Evolutionary conservation across 208 protist genomes (phyloP).

Genomic region (Leishmania mexicana): DNA sequence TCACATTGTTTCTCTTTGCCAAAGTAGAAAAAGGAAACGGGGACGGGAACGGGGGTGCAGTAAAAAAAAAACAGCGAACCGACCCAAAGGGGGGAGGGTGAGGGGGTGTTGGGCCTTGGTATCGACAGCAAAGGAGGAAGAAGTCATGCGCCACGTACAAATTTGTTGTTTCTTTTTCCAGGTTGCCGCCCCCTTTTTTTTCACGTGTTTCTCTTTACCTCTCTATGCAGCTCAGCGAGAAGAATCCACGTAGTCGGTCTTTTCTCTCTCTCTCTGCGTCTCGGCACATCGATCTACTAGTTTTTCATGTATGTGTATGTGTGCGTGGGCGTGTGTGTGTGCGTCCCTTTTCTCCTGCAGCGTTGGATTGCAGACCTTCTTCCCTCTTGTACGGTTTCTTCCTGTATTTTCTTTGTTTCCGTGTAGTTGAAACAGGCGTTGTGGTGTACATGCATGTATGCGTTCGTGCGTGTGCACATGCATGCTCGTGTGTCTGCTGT

Average conservation of each 20-base stretch:
- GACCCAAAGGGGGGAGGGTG: not conserved
- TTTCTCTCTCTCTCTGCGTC: not conserved
- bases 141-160: not conserved
- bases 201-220: not conserved
- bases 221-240: not conserved
- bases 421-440: slow-evolving; percentile 3
- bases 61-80: not conserved
- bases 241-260: slow-evolving; percentile 4
- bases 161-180: not conserved
- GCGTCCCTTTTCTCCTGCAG: not conserved
- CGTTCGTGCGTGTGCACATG: slow-evolving; percentile 6
- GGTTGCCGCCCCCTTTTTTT: not conserved
- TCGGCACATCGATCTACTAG: not conserved
- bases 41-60: not conserved
- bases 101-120: not conserved
- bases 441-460: slow-evolving; percentile 13
- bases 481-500: slow-evolving; percentile 14
- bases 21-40: not conserved
- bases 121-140: not conserved
- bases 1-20: not conserved
- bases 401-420: slow-evolving; percentile 7
- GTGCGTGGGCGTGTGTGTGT: not conserved
- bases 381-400: slow-evolving; percentile 5
- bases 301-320: not conserved
- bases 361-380: not conserved